A percentile compares a stretch with the other conserved stretches of the same genome.
Evolutionary conservation across 768 basidiomycete genomes (phyloP).

Genomic region (Kwoniella bestiolae): DNA sequence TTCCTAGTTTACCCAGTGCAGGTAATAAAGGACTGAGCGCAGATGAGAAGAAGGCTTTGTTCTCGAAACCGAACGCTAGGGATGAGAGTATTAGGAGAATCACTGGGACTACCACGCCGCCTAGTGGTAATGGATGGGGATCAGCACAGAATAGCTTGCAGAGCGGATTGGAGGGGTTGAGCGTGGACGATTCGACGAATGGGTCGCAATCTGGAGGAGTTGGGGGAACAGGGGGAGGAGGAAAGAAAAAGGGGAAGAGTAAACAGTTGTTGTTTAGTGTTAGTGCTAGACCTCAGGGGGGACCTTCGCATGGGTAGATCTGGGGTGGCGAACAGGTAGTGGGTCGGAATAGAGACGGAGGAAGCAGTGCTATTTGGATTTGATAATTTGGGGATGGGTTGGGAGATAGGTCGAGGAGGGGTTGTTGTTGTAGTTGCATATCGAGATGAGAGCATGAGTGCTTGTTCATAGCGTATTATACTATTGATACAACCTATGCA

Average conservation of each 20-base stretch:
- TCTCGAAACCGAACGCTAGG: conserved; percentile 44
- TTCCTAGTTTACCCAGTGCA: conserved; percentile 48
- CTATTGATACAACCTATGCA: background rate
- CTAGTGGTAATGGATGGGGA: conserved; percentile 35
- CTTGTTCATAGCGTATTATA: no score
- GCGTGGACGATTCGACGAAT: conserved; percentile 1
- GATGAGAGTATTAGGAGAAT: conserved; percentile 51
- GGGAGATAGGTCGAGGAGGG: no score
- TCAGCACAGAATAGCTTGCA: background rate
- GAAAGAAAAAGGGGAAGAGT: conserved; percentile 55
- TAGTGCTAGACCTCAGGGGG: conserved; percentile 39
- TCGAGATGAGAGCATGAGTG: no score
- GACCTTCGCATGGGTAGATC: conserved; percentile 9
- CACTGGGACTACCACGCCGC: conserved; percentile 24
- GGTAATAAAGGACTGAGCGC: conserved; percentile 17
- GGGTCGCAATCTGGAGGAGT: conserved; percentile 11
- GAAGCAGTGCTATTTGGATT: no score
- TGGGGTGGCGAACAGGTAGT: no score
- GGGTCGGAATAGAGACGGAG: no score
- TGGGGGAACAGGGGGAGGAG: conserved; percentile 27
- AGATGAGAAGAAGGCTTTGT: conserved; percentile 43
- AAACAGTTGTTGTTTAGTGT: conserved; percentile 55
- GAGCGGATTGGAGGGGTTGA: conserved; percentile 7
- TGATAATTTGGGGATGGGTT: no score
- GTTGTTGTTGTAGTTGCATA: no score